Base-by-base conservation (phyloP, 805 yeast species). In the Ascoidea rubescens region DNA sequence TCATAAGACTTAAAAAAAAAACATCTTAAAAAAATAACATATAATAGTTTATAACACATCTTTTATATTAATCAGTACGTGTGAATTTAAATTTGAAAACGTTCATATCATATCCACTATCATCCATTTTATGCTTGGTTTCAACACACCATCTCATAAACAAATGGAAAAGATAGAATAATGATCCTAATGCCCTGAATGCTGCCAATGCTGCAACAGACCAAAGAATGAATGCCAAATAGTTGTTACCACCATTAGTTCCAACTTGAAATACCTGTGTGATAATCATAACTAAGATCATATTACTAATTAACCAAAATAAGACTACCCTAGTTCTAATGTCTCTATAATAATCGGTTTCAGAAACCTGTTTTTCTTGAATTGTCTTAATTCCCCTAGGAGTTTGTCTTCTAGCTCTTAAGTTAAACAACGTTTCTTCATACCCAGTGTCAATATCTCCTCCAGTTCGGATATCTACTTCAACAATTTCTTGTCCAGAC, bases 251-350 rank as follows among this genome's bases (percentile, higher is more conserved):
- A 48, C 72, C 70, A 31, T 82, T 77, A 46, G 84, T 77, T 51
- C 80, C 82, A 2, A 90, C 77, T 5, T 74, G 70, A 61, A 82
- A 90, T 17, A 89, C 83, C 66, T 91, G 95, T 14, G 90, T 78
- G 67, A 93, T 83, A 5, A 93, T 79, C 90, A 91, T 84, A 48
- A 88, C 82, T 59, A 93, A 72, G 30, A 90, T 69, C 61, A 88
- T 69, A 64, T 93, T 93, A 31, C 85, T 72, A 49, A 90, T 73
- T 74, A 93, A 77, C 99, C 99, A 93, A n/a, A 80, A 69, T 61
- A 93, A 76, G n/a, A 93, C 99, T 51, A 93, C 96, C 58, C 93
- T 77, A 1, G 99, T 87, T 70, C 99, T 81, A 28, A 93, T 84
- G 64, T 91, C 96, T 63, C 96, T 80, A 63, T 93, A 95, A 65